These are phyloP conservation scores for Metschnikowia cerradonensis DNA, from an alignment of 805 yeast species.

Conservation along the genomic window DNA sequence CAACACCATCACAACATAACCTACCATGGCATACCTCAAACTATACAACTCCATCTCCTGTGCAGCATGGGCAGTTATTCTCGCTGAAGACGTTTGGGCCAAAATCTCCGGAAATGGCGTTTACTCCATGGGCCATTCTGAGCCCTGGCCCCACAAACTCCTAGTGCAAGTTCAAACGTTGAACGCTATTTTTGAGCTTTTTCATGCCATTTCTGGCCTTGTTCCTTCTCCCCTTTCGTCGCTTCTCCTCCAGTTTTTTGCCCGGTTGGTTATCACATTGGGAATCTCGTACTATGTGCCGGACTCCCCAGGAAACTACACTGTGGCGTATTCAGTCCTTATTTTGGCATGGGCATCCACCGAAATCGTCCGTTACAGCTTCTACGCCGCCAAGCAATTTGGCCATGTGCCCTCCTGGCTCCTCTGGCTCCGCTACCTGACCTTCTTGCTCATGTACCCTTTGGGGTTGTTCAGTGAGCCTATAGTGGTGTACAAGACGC, in stretches of 20 bases:
- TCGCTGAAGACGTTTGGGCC: constrained; percentile 13
- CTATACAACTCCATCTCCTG: constrained; percentile 19
- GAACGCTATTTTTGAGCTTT: constrained; percentile 25
- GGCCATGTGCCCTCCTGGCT: constrained; percentile 17
- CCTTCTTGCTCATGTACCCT: constrained; percentile 29
- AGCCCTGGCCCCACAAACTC: constrained; percentile 27
- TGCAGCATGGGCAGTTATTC: constrained; percentile 18
- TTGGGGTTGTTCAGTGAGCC: constrained; percentile 27
- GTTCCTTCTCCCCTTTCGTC: constrained; percentile 28
- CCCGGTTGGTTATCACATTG: constrained; percentile 26
- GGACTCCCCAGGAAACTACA: constrained; percentile 26
- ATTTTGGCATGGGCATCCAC: constrained; percentile 28
- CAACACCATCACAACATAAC: too few species aligned
- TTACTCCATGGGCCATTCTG: constrained; percentile 9
- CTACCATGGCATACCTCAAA: constrained; percentile 10
- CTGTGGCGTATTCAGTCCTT: constrained; percentile 19
- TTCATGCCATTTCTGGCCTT: constrained; percentile 23
- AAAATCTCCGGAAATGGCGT: constrained; percentile 5
- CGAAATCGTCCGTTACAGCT: constrained; percentile 29
- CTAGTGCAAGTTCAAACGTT: constrained; percentile 23
- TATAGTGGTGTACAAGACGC: constrained; percentile 23
- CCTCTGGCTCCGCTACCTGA: constrained; percentile 28
- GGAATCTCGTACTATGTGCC: constrained; percentile 29
- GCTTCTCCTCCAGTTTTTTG: constrained; percentile 25
- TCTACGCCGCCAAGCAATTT: constrained; percentile 21